Percentiles rank a stretch among this genome's conserved stretches.
These are phyloP conservation scores for Glarea lozoyensis DNA, from an alignment of 495 filamentous ascomycete species.

Conservation along the genomic window DNA sequence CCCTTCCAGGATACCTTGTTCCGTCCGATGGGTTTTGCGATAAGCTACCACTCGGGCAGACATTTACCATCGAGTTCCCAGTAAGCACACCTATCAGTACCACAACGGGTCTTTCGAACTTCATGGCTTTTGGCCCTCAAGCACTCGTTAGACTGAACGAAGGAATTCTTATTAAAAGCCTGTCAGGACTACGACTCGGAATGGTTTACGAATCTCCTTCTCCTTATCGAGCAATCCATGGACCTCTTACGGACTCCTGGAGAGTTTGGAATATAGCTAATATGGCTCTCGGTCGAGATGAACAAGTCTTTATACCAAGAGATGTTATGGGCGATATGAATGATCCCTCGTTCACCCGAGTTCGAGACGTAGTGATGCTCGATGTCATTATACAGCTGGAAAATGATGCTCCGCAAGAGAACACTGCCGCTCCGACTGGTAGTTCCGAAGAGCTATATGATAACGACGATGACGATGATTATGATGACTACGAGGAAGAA, in stretches of 20 bases:
- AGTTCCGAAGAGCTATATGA: slow-evolving; percentile 13
- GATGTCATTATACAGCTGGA: slow-evolving; percentile 60
- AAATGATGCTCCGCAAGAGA: slow-evolving; percentile 10
- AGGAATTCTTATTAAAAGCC: slow-evolving; percentile 69
- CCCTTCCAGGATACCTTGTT: slow-evolving; percentile 64
- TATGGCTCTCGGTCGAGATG: slow-evolving; percentile 76
- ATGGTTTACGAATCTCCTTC: slow-evolving; percentile 56
- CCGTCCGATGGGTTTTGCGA: slow-evolving; percentile 66
- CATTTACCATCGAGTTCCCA: slow-evolving; percentile 23
- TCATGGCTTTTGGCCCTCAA: slow-evolving; percentile 40
- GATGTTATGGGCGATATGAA: slow-evolving; percentile 65
- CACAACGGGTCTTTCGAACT: slow-evolving; percentile 31
- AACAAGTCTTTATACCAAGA: slow-evolving; percentile 75
- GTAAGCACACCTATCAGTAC: slow-evolving; percentile 6
- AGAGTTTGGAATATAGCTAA: slow-evolving; percentile 72
- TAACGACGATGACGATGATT: slow-evolving; percentile 2
- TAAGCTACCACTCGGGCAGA: slow-evolving; percentile 36
- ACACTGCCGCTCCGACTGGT: slow-evolving; percentile 8
- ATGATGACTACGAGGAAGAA: neutral
- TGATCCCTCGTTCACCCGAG: slow-evolving; percentile 76
- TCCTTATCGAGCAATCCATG: slow-evolving; percentile 15
- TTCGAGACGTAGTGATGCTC: slow-evolving; percentile 61
- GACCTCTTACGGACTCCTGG: slow-evolving; percentile 35
- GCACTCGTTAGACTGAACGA: slow-evolving; percentile 43
- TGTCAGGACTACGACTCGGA: slow-evolving; percentile 69